Base-by-base conservation (phyloP, 176 grass and related monocot genomes). In the Oryza brachyantha region DNA sequence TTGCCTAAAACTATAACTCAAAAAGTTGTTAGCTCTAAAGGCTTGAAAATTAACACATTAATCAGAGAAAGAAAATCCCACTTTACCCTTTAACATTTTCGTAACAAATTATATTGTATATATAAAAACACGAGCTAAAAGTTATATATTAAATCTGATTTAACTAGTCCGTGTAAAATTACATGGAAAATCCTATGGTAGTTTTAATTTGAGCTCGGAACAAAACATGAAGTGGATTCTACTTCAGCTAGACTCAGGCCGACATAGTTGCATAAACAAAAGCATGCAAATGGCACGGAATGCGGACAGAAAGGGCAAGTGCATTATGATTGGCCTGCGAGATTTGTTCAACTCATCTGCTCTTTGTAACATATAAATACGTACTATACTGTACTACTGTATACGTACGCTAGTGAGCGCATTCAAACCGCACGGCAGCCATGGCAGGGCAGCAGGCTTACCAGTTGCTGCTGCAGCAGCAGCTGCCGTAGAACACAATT, bases 201-300 rank as follows among this genome's bases (percentile, higher is more conserved):
- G 14, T 17, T 48, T 48, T 5, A 13, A 48, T 50, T 50, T 21
- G 46, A 50, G 46, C 21, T 50, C 16, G 11, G 34, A 66, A 37
- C 0, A 37, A 35, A 21, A 4, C 8, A 0, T 1, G 10, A 66
- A 24, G 66, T 41, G 6, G 4, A 41, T 13, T 68, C 19, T 40
- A 68, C 21, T 68, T 68, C 11, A 40, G 34, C 48, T 68, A 41
- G 3, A 67, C 21, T 39, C 1, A 32, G 10, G 1, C 17, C n/a
- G 28, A 16, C 22, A 36, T 21, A 5, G 24, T 57, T 17, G 52
- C 52, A 32, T n/a, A 40, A 27, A 32, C 37, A 83, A 83, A 83
- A 75, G 3, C 39, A 34, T 41, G 59, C 21, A 82, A 40, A 82
- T 87, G 78, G 32, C 32, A 76, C 65, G 50, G 25, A 13, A 64